phyloP scores from a whole-genome alignment of 78 protist genomes.

The Dictyostelium firmibasis region DNA sequence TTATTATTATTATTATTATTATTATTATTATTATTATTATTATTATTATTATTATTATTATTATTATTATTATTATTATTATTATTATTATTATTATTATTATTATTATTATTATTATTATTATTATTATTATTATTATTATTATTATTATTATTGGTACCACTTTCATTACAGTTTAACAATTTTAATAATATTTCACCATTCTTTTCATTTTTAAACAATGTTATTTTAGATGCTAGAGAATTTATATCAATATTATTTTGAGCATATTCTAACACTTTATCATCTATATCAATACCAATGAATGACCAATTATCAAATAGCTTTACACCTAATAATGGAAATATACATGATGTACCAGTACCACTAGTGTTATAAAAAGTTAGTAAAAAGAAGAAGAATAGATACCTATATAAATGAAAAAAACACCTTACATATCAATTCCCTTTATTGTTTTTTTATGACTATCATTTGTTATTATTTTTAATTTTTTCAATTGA shows the following conservation, averaged over 20 bases:
- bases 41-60: not conserved
- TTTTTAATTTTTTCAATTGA: not conserved
- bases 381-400: not conserved
- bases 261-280: slow-evolving; percentile 12
- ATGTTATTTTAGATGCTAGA: not conserved
- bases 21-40: no score
- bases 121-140: not conserved
- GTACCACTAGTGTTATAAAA: slow-evolving; percentile 20
- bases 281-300: slow-evolving; percentile 21
- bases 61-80: not conserved
- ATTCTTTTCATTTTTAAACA: slow-evolving; percentile 14
- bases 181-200: not conserved
- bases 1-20: not conserved
- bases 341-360: slow-evolving; percentile 80
- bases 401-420: not conserved
- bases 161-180: not conserved
- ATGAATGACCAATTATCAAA: slow-evolving; percentile 33
- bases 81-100: not conserved
- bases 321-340: slow-evolving; percentile 42
- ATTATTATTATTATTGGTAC: no score
- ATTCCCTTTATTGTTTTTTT: not conserved
- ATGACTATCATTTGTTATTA: not conserved
- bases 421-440: slow-evolving; percentile 28
- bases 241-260: slow-evolving; percentile 31
- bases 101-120: no score